A percentile compares a stretch with the other conserved stretches of the same genome.
These are phyloP conservation scores for Marchantia paleacea DNA, from an alignment of 225 moss, liverwort and hornwort genomes.

Conservation along the genomic window DNA sequence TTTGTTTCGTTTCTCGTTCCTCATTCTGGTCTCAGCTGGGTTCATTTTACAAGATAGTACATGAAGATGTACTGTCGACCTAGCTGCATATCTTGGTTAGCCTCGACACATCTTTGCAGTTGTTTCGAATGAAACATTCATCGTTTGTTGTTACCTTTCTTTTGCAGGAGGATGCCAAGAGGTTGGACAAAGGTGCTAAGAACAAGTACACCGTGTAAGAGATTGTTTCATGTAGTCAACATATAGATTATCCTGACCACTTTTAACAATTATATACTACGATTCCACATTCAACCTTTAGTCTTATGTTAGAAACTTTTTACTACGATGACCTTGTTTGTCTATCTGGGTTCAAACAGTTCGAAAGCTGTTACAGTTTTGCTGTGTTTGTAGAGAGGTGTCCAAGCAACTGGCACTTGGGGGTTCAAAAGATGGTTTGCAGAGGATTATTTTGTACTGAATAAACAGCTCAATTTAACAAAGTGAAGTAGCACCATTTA, in stretches of 20 bases:
- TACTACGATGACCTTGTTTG: constrained; percentile 4
- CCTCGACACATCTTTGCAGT: too few species aligned
- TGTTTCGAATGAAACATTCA: too few species aligned
- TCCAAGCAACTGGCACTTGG: constrained; percentile 8
- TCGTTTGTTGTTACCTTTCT: neutral
- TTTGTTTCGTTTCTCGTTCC: too few species aligned
- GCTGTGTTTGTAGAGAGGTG: constrained; percentile 24
- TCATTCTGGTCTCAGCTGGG: too few species aligned
- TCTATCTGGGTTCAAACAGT: constrained; percentile 13
- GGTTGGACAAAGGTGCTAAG: constrained; percentile 68
- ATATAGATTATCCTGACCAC: neutral
- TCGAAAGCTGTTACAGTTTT: constrained; percentile 23
- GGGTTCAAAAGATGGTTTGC: constrained; percentile 10
- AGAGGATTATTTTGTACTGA: constrained; percentile 14
- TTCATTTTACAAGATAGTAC: too few species aligned
- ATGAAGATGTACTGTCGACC: too few species aligned
- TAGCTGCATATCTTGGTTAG: too few species aligned
- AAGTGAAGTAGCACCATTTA: neutral
- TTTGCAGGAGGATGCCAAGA: constrained; percentile 77
- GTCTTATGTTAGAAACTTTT: neutral
- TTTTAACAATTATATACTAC: neutral
- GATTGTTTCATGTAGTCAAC: neutral
- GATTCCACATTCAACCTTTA: neutral
- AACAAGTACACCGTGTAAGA: constrained; percentile 69
- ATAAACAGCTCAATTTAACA: constrained; percentile 14